phyloP scores from a whole-genome alignment of 352 stramenopile genomes.

The Phytophthora pinifolia region DNA sequence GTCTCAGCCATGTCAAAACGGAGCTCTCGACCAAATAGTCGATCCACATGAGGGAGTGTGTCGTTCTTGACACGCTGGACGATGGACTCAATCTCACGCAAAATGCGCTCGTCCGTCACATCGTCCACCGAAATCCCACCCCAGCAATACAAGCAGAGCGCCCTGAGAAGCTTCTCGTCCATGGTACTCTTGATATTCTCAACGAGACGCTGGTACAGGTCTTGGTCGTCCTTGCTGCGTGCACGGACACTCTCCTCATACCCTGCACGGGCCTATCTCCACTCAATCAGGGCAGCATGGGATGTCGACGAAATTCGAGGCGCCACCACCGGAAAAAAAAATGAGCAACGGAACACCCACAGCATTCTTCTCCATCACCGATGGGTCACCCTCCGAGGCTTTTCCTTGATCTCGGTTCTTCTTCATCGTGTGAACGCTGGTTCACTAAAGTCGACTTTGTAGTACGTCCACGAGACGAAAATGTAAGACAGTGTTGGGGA shows the following conservation, averaged over 20 bases:
- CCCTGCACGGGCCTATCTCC: conserved; percentile 4
- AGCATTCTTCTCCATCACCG: not conserved
- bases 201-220: not conserved
- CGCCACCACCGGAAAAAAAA: conserved; percentile 15
- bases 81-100: conserved; percentile 3
- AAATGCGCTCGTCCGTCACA: conserved; percentile 5
- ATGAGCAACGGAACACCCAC: conserved; percentile 9
- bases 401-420: conserved; percentile 2
- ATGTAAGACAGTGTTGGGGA: conserved; percentile 11
- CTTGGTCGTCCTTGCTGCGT: conserved; percentile 6
- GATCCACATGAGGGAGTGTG: conserved; percentile 5
- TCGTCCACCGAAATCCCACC: not conserved
- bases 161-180: conserved; percentile 4
- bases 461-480: conserved; percentile 21
- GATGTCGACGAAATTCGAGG: conserved; percentile 7
- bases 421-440: conserved; percentile 15
- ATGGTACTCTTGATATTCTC: conserved; percentile 9
- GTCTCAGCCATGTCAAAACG: conserved; percentile 3
- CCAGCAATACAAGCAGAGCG: conserved; percentile 8
- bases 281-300: conserved; percentile 7
- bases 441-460: conserved; percentile 26
- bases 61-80: conserved; percentile 8
- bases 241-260: conserved; percentile 13
- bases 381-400: not conserved
- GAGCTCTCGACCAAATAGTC: not conserved